These are phyloP conservation scores for Sophora flavescens DNA, from an alignment of 306 rosid genomes.

Conservation along the genomic window DNA sequence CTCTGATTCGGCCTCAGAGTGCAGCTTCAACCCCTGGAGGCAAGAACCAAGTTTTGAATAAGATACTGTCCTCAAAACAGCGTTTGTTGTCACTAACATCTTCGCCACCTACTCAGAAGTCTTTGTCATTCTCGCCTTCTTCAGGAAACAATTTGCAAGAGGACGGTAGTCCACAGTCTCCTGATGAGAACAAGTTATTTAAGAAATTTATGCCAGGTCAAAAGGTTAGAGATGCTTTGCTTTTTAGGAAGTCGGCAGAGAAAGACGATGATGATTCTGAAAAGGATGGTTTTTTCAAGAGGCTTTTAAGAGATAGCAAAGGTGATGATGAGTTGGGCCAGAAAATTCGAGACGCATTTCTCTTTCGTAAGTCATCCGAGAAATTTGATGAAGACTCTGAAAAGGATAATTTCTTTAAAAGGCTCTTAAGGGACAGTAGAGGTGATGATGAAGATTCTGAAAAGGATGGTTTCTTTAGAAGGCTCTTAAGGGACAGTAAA, in stretches of 20 bases:
- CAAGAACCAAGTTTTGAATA: slow-evolving; percentile 81
- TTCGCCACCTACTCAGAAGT: slow-evolving; percentile 68
- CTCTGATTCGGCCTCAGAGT: slow-evolving; percentile 63
- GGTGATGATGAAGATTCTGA: slow-evolving; percentile 78
- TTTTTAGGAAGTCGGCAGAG: slow-evolving; percentile 83
- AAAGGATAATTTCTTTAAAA: slow-evolving; percentile 85
- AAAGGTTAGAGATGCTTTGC: slow-evolving; percentile 86
- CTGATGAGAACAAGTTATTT: slow-evolving; percentile 83
- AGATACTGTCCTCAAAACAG: slow-evolving; percentile 79
- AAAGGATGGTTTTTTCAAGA: slow-evolving; percentile 90
- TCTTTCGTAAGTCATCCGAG: slow-evolving; percentile 77
- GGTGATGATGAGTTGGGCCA: slow-evolving; percentile 81
- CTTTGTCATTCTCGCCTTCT: slow-evolving; percentile 73
- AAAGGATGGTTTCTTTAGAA: slow-evolving; percentile 86
- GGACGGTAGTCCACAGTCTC: slow-evolving; percentile 64
- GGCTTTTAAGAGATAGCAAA: slow-evolving; percentile 84
- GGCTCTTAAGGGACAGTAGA: slow-evolving; percentile 78
- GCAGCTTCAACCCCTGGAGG: slow-evolving; percentile 61
- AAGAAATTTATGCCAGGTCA: slow-evolving; percentile 82
- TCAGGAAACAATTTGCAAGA: slow-evolving; percentile 64
- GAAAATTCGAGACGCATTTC: slow-evolving; percentile 78
- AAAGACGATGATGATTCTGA: slow-evolving; percentile 81
- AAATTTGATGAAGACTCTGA: slow-evolving; percentile 78
- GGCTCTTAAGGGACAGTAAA: slow-evolving; percentile 78
- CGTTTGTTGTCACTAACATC: slow-evolving; percentile 76